Evolutionary conservation across 805 yeast genomes (phyloP), one percentile per base, ranked within the genome.

Genomic region (Candida yuanshanica): DNA sequence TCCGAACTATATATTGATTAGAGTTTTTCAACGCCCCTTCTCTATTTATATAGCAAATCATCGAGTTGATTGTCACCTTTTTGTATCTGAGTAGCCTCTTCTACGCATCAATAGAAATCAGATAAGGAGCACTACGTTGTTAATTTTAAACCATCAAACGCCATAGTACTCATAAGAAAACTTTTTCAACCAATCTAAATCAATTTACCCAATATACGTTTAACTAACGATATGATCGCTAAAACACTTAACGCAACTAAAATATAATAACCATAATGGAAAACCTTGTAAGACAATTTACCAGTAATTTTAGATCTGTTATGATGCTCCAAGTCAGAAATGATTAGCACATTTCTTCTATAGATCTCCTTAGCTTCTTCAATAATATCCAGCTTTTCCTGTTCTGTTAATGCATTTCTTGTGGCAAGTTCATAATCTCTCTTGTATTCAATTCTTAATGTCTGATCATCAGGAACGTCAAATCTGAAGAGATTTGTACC

Each of bases 351-450:
- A 60, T 81, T 81, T 65, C 80, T 77, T 42, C 68, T 67, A 58
- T 83, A 87, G 36, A 85, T 78, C 47, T 71, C 76, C 53, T 73
- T 68, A 9, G 89, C 68, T 55, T 84, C 91, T 25, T 75, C 74
- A 35, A 86, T 79, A 47, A 86, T 72, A 41, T 81, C 84, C 42
- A 66, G 59, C 64, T 86, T 87, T 62, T 86, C 84, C 31, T 64
- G 65, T 61, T 86, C 95, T 2, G 82, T 71, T 46, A 86, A 68
- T n/a, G 64, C 66, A 49, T 79, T 74, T 55, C 95, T 74, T 5
- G 95, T 86, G 36, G 77, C 77, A 42, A 85, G 65, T 64, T 86
- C 95, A 61, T 81, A 86, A 50, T 82, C 84, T 50, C 83, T 72
- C 65, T 85, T 86, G 65, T 81, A 87, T 23, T 66, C 59, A 37